Conservation (phyloP, 2,329 filamentous ascomycete genomes). For the Ustulina deusta region DNA sequence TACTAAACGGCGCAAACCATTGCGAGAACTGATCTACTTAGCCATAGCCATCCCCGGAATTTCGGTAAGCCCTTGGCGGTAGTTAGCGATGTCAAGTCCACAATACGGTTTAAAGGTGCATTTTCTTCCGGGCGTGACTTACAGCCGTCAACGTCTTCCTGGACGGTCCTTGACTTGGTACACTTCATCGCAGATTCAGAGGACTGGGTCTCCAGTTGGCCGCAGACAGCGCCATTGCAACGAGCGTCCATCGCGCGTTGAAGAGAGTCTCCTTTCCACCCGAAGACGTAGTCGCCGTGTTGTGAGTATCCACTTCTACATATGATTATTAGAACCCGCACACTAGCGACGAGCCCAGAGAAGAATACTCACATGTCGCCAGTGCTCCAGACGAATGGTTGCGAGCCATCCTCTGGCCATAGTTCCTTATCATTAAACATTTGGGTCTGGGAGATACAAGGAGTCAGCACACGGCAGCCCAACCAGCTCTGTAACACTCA, state of each 20-base stretch:
- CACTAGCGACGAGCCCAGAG: too few species aligned
- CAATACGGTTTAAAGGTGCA: neutral
- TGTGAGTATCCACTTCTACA: conserved; percentile 44
- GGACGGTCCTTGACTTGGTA: conserved; percentile 36
- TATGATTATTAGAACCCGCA: conserved; percentile 9
- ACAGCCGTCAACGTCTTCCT: conserved; percentile 50
- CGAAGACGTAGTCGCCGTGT: conserved; percentile 58
- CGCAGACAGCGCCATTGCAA: conserved; percentile 51
- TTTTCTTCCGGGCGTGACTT: conserved; percentile 34
- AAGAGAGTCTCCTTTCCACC: conserved; percentile 57
- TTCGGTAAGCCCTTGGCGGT: conserved; percentile 41
- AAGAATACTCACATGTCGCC: conserved; percentile 38
- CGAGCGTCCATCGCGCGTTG: conserved; percentile 57
- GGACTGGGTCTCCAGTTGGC: conserved; percentile 45
- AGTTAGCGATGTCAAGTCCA: conserved; percentile 27
- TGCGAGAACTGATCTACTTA: conserved; percentile 25
- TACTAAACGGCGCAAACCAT: neutral
- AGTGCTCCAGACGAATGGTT: conserved; percentile 50
- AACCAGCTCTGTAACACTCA: neutral
- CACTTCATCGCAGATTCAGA: conserved; percentile 46
- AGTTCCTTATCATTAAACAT: conserved; percentile 47
- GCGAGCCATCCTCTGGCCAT: conserved; percentile 48
- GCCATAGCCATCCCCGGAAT: conserved; percentile 44
- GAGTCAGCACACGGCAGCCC: conserved; percentile 12
- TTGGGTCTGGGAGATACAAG: conserved; percentile 36